Conservation (phyloP, 2,329 filamentous ascomycete species). For the Paracoccidioides brasiliensis region DNA sequence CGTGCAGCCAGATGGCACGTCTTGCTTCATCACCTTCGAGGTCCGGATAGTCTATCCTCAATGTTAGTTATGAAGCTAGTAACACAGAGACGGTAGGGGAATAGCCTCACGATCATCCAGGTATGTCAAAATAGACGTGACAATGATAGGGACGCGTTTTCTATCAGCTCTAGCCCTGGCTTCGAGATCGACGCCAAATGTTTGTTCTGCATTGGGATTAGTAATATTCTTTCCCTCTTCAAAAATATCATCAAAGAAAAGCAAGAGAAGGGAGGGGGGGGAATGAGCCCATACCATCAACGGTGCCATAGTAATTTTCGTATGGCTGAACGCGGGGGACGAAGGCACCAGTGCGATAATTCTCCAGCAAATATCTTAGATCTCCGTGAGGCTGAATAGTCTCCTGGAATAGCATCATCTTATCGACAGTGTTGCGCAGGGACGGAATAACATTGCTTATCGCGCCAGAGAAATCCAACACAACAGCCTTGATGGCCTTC, state of each 20-base stretch:
- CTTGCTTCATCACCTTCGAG: constrained; percentile 91
- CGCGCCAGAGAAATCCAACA: constrained; percentile 92
- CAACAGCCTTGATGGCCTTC: constrained; percentile 95
- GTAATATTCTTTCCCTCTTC: background rate
- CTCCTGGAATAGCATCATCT: constrained; percentile 98
- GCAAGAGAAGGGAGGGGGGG: background rate
- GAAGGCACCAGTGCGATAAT: constrained; percentile 89
- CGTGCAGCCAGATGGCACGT: constrained; percentile 83
- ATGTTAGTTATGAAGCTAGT: background rate
- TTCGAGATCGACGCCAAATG: constrained; percentile 95
- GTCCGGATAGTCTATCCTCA: constrained; percentile 63
- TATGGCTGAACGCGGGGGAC: constrained; percentile 83
- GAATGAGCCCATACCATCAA: constrained; percentile 47
- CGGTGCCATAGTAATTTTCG: constrained; percentile 98
- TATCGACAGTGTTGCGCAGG: constrained; percentile 87
- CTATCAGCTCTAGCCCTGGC: constrained; percentile 83
- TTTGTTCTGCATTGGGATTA: constrained; percentile 52
- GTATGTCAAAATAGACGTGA: constrained; percentile 88
- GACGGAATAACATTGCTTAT: constrained; percentile 97
- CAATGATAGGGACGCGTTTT: constrained; percentile 83
- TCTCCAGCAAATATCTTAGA: constrained; percentile 86
- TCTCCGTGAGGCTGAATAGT: constrained; percentile 90
- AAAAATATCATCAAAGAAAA: constrained; percentile 1
- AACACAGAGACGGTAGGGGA: background rate
- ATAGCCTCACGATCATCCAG: constrained; percentile 58